Conservation (phyloP, 176 grass and related monocot genomes). For the Hordeum marinum region DNA sequence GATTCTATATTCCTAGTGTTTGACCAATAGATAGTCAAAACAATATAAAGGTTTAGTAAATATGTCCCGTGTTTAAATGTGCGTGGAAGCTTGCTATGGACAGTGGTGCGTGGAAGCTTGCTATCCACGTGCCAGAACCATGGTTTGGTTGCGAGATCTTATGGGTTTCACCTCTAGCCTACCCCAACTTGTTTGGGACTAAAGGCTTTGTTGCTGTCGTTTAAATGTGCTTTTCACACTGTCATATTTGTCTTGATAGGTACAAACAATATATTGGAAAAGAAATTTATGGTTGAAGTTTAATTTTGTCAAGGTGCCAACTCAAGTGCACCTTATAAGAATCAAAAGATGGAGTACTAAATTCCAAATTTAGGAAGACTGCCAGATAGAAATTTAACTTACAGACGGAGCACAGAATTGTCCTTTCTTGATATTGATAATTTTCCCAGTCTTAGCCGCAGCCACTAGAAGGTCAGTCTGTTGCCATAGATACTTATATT, state of each 20-base stretch:
- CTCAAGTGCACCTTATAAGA: not conserved
- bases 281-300: not conserved
- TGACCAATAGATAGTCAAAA: not conserved
- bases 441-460: constrained; percentile 87
- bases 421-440: constrained; percentile 99
- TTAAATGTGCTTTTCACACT: not conserved
- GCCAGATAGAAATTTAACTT: constrained; percentile 42
- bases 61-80: not conserved
- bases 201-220: too few relatives aligned
- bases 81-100: too few relatives aligned
- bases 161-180: too few relatives aligned
- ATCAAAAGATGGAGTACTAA: not conserved
- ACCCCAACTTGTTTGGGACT: too few relatives aligned
- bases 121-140: too few relatives aligned
- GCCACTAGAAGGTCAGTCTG: constrained; percentile 94
- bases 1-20: not conserved
- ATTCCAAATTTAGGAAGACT: constrained; percentile 3
- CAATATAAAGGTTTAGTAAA: not conserved
- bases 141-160: too few relatives aligned
- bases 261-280: not conserved
- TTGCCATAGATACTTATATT: constrained; percentile 28
- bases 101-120: too few relatives aligned
- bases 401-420: constrained; percentile 96
- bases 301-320: not conserved
- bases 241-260: not conserved